Evolutionary conservation across 2,329 filamentous ascomycete species (phyloP).

Genomic region (Aspergillus brasiliensis): DNA sequence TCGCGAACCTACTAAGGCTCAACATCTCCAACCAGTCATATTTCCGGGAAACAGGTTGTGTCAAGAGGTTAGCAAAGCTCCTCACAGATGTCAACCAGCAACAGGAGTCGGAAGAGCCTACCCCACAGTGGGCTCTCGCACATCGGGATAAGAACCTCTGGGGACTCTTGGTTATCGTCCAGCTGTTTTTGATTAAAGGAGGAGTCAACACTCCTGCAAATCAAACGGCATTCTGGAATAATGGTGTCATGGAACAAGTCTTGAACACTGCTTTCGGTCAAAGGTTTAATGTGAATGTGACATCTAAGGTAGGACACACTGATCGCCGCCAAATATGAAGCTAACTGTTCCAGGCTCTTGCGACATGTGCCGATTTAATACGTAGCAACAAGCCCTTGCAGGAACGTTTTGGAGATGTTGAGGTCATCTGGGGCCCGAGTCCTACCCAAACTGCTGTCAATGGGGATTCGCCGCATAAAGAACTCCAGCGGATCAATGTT

Average conservation of each 20-base stretch:
- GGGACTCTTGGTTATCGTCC: slow-evolving; percentile 81
- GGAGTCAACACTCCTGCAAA: slow-evolving; percentile 79
- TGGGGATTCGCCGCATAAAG: slow-evolving; percentile 46
- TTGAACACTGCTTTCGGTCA: slow-evolving; percentile 80
- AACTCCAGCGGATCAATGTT: slow-evolving; percentile 72
- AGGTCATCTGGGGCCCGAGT: slow-evolving; percentile 58
- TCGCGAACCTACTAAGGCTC: slow-evolving; percentile 83
- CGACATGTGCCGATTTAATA: slow-evolving; percentile 86
- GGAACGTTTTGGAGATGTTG: slow-evolving; percentile 84
- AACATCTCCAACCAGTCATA: slow-evolving; percentile 92
- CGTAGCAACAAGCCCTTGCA: slow-evolving; percentile 77
- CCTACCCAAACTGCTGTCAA: slow-evolving; percentile 31
- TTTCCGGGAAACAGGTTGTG: slow-evolving; percentile 86
- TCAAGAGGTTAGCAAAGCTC: slow-evolving; percentile 70
- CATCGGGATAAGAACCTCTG: slow-evolving; percentile 89
- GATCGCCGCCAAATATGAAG: slow-evolving; percentile 21
- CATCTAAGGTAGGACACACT: slow-evolving; percentile 65
- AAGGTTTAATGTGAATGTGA: slow-evolving; percentile 72
- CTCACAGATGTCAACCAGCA: slow-evolving; percentile 62
- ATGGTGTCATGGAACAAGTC: slow-evolving; percentile 76
- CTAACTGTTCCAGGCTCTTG: slow-evolving; percentile 63
- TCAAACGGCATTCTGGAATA: slow-evolving; percentile 81
- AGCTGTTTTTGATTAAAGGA: slow-evolving; percentile 81
- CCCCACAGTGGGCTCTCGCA: slow-evolving; percentile 72
- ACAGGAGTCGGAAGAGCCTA: slow-evolving; percentile 58